Evolutionary conservation across 106 monocot genomes (phyloP).

Genomic region (Alisma plantagoaquatica): DNA sequence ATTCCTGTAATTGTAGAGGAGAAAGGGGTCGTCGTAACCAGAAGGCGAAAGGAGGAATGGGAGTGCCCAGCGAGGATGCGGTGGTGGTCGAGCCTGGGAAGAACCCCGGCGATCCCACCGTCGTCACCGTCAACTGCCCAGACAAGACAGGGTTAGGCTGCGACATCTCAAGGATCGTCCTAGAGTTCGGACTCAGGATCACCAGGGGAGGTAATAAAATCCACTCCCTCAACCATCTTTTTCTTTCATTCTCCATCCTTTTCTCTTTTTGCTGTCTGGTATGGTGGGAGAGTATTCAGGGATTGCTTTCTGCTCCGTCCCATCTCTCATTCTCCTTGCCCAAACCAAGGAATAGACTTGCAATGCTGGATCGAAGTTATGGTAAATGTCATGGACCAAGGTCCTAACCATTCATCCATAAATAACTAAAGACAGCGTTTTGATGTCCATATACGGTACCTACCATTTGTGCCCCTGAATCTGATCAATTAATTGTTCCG

Average conservation of each 20-base stretch:
- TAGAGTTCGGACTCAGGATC: conserved; percentile 81
- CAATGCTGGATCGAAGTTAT: too few relatives aligned
- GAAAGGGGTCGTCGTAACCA: too few relatives aligned
- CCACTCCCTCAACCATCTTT: too few relatives aligned
- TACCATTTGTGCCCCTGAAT: too few relatives aligned
- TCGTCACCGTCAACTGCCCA: conserved; percentile 80
- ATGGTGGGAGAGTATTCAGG: too few relatives aligned
- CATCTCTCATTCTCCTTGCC: background rate
- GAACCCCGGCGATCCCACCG: conserved; percentile 32
- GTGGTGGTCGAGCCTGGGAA: conserved; percentile 57
- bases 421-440: too few relatives aligned
- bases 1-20: too few relatives aligned
- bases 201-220: conserved; percentile 48
- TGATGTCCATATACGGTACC: too few relatives aligned
- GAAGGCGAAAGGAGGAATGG: conserved; percentile 32
- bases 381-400: too few relatives aligned
- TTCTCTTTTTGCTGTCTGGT: background rate
- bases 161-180: conserved; percentile 68
- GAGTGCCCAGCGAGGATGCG: conserved; percentile 41
- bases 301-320: background rate
- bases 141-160: conserved; percentile 76
- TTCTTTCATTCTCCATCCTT: background rate
- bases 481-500: too few relatives aligned
- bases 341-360: too few relatives aligned
- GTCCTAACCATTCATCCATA: too few relatives aligned